phyloP scores from a whole-genome alignment of 2,329 filamentous ascomycete species.

The Cryphonectria nitschkei region DNA sequence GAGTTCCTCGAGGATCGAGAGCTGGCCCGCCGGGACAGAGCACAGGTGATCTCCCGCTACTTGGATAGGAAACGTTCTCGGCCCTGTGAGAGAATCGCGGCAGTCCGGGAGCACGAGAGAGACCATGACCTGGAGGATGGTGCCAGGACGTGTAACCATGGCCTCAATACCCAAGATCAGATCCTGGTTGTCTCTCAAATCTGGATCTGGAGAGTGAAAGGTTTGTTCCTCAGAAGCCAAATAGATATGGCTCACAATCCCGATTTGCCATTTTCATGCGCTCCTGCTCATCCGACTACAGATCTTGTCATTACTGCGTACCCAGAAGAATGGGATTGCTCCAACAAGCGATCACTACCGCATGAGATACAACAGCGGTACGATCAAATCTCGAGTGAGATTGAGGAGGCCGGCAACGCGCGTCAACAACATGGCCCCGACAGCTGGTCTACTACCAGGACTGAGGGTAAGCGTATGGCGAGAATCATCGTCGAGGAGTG shows the following conservation, averaged over 20 bases:
- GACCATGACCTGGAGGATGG: background rate
- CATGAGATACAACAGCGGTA: conserved; percentile 2
- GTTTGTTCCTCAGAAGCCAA: background rate
- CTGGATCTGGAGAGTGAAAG: background rate
- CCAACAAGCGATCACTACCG: conserved; percentile 3
- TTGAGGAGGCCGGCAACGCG: background rate
- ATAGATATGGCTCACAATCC: background rate
- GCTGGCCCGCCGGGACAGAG: background rate
- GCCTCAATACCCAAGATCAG: background rate
- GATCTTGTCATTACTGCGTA: background rate
- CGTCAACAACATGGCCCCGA: background rate
- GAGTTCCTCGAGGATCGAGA: background rate
- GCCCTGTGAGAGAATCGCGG: background rate
- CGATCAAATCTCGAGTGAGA: background rate
- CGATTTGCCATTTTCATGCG: background rate
- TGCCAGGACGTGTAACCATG: background rate
- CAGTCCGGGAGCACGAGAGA: background rate
- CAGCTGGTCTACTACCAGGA: background rate
- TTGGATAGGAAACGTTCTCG: background rate
- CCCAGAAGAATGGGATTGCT: background rate
- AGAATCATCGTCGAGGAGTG: conserved; percentile 4
- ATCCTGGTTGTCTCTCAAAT: background rate
- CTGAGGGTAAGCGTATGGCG: background rate
- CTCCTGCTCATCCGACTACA: background rate
- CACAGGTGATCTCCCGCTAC: background rate